A percentile compares a stretch with the other conserved stretches of the same genome.
Evolutionary conservation across 352 stramenopile species (phyloP).

Genomic region (Globisporangium paroecandrum): DNA sequence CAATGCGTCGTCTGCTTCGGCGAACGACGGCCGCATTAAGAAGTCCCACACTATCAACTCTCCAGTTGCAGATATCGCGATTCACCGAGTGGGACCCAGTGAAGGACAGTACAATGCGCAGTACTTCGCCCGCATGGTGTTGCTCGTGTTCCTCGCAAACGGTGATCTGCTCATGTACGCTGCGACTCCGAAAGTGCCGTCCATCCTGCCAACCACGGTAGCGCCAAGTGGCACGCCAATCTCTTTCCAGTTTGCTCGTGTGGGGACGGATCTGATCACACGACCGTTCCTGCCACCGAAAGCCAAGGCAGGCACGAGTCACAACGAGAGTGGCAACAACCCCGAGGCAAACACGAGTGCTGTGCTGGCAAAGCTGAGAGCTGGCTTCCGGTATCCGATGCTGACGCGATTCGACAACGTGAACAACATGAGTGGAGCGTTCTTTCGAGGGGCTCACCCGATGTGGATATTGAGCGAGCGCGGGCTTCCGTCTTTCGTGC

Average conservation of each 20-base stretch:
- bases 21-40: conserved; percentile 77
- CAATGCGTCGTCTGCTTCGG: conserved; percentile 59
- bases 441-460: conserved; percentile 80
- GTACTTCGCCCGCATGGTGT: conserved; percentile 73
- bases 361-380: conserved; percentile 67
- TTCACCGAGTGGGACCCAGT: conserved; percentile 74
- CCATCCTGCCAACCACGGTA: conserved; percentile 18
- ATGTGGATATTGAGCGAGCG: conserved; percentile 83
- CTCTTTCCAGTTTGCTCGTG: conserved; percentile 63
- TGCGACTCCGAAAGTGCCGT: conserved; percentile 46
- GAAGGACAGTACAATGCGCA: conserved; percentile 72
- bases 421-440: conserved; percentile 80
- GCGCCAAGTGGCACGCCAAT: conserved; percentile 10
- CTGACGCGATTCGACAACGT: conserved; percentile 79
- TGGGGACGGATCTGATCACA: conserved; percentile 74
- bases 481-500: conserved; percentile 60
- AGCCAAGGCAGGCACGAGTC: conserved; percentile 34
- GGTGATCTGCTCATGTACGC: conserved; percentile 81
- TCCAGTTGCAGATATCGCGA: conserved; percentile 76
- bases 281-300: conserved; percentile 66
- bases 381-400: conserved; percentile 85
- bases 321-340: conserved; percentile 50
- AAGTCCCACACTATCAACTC: conserved; percentile 82
- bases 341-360: conserved; percentile 63
- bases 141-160: conserved; percentile 83